These are phyloP conservation scores for Cadophora luteo-olivacea DNA, from an alignment of 2,329 filamentous ascomycete genomes.

Conservation along the genomic window DNA sequence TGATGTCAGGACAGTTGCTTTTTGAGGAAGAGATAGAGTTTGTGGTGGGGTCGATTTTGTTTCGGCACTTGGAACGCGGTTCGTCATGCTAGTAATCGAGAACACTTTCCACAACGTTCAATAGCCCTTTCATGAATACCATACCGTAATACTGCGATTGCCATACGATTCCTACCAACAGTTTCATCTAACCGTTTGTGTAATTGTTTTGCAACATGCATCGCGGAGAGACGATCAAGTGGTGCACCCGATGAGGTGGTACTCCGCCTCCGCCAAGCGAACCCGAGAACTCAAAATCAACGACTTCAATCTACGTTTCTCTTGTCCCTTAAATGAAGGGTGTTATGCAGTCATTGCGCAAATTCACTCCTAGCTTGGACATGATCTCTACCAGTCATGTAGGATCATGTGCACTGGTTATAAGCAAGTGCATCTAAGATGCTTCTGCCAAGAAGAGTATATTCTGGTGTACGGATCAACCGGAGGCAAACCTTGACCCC, in stretches of 20 bases:
- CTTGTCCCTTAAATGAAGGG: neutral
- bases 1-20: neutral
- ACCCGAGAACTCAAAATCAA: neutral
- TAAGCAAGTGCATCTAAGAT: neutral
- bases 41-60: neutral
- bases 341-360: neutral
- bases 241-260: neutral
- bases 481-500: neutral
- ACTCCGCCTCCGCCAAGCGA: neutral
- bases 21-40: neutral
- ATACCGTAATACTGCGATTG: no score
- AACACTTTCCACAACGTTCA: no score
- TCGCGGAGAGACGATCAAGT: neutral
- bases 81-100: no score
- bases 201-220: no score
- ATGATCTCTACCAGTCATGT: neutral
- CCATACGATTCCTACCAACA: no score
- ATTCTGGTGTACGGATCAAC: neutral
- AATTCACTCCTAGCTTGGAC: neutral
- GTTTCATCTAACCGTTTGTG: no score
- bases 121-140: no score
- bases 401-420: neutral
- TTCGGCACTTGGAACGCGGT: neutral
- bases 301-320: neutral
- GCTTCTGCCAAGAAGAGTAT: constrained; percentile 4